phyloP scores from a whole-genome alignment of 2,329 filamentous ascomycete genomes.

The Fusarium burgessii region DNA sequence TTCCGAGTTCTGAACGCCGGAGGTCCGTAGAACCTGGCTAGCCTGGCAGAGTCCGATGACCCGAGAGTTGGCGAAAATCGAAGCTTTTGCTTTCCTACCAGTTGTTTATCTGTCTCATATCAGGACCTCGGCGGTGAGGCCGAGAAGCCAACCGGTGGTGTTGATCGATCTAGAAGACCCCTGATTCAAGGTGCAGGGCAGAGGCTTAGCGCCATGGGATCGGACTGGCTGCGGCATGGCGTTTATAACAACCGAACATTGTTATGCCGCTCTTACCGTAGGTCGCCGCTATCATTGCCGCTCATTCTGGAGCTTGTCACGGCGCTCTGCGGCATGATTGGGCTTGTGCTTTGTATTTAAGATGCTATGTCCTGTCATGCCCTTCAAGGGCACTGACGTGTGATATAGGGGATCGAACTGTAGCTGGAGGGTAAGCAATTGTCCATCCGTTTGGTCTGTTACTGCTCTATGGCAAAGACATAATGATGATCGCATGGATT shows the following conservation, averaged over 20 bases:
- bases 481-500: not conserved
- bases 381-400: not conserved
- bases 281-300: conserved; percentile 28
- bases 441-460: not conserved
- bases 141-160: conserved; percentile 12
- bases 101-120: not conserved
- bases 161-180: conserved; percentile 12
- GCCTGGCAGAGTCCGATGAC: not conserved
- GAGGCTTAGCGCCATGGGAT: not conserved
- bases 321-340: conserved; percentile 28
- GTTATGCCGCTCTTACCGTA: conserved; percentile 21
- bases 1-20: conserved; percentile 7
- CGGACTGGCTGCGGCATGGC: not conserved
- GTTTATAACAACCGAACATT: not conserved
- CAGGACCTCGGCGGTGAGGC: conserved; percentile 7
- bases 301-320: not conserved
- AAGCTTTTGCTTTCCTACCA: not conserved
- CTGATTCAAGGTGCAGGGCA: not conserved
- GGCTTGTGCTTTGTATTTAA: conserved; percentile 19
- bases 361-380: not conserved
- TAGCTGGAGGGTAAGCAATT: not conserved
- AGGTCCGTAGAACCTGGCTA: not conserved
- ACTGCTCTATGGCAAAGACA: not conserved
- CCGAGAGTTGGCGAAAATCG: not conserved
- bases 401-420: conserved; percentile 19